Evolutionary conservation across 306 rosid genomes (phyloP).

Genomic region (Corylus americana): DNA sequence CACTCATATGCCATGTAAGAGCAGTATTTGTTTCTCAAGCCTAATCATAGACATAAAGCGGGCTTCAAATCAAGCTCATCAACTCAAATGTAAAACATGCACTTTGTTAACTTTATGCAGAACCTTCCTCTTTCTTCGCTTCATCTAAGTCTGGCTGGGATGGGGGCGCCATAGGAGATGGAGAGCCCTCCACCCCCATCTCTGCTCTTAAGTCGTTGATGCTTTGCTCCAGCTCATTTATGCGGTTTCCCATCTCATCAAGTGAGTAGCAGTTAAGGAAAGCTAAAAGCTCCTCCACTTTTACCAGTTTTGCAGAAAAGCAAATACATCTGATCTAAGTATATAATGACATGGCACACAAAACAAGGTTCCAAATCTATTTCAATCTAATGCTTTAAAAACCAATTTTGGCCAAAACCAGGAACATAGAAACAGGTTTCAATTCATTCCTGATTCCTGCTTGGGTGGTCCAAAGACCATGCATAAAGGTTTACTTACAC

Average conservation of each 20-base stretch:
- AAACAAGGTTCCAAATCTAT: background rate
- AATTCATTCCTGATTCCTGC: background rate
- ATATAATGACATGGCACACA: background rate
- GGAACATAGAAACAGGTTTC: constrained; percentile 1
- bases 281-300: constrained; percentile 8
- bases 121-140: constrained; percentile 60
- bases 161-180: constrained; percentile 53
- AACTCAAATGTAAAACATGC: constrained; percentile 28
- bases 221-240: constrained; percentile 92
- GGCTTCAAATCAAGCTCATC: constrained; percentile 21
- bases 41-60: constrained; percentile 8
- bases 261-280: constrained; percentile 78
- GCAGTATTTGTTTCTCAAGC: constrained; percentile 9
- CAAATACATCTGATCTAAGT: background rate
- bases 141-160: constrained; percentile 58
- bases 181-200: constrained; percentile 93
- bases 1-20: background rate
- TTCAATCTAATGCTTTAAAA: constrained; percentile 1
- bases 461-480: background rate
- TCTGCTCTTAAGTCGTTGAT: constrained; percentile 78
- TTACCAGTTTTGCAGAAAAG: constrained; percentile 17
- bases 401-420: constrained; percentile 7
- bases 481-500: background rate
- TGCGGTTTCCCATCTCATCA: constrained; percentile 94
- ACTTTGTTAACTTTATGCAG: constrained; percentile 39